Base-by-base conservation (phyloP, 2,329 filamentous ascomycete species). In the Pyrenochaeta sp. region DNA sequence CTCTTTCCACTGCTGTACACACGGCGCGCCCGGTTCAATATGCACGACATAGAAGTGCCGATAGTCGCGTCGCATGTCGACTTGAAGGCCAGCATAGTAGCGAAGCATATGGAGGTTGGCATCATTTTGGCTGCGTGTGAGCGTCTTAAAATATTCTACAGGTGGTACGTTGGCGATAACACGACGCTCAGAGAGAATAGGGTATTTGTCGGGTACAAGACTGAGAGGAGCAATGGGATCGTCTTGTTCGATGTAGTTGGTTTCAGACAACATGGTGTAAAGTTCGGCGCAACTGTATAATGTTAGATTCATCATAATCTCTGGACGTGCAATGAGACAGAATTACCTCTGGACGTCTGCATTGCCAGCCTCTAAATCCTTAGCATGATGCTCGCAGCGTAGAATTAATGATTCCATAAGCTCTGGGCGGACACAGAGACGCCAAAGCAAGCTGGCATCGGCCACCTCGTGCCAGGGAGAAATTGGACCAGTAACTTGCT, bases 31-130 rank as follows among this genome's bases (percentile, higher is more conserved):
- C 1, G 69, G 59, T n/a, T 71, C 58, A 0, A 68, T 68, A 18
- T 75, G 72, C 3, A 74, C 70, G 1, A 75, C 59, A 36, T 60
- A 72, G 50, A 65, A 70, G 4, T 71, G 65, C 14, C 72, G 71
- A 43, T 73, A 74, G 30, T 62, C 45, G 10, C 63, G 66, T 6
- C 64, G 62, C 49, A 64, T 40, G 4, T 66, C 60, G 5, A 61
- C 49, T 7, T 68, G 58, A 43, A 67, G 35, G 3, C 58, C 58
- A 7, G 61, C 63, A 27, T 68, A 75, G 46, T 69, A 64, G 9
- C 59, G 49, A 1, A 72, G 58, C 69, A 71, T 71, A 9, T 49
- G 46, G 1, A 49, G 17, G 17, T 71, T 71, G 0, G 72, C 71
- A 11, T 67, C 62, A 17, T 66, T 54, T 27, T 58, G 61, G 32